Base-by-base conservation (phyloP, 257 asterid species). In the Salvia hispanica region DNA sequence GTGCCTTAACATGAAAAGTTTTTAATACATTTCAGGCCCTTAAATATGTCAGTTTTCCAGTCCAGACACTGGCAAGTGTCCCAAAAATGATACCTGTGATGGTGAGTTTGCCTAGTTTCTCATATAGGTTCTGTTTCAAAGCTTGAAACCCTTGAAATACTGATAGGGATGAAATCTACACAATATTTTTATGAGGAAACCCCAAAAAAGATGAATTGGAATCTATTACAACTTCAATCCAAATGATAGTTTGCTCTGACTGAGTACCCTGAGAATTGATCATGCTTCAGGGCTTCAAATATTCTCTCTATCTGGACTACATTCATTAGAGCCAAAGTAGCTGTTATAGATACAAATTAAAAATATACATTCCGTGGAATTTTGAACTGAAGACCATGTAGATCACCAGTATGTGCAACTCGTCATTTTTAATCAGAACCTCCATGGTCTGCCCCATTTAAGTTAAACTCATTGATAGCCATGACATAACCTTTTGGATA, bases 31-130 rank as follows among this genome's bases (percentile, higher is more conserved):
- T 79, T 72, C 96, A 94, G 99, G 99, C 99, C 74, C 97, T 94
- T 70, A 94, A 94, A 77, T 94, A 94, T 67, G 97, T 94, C 71
- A 91, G 97, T 77, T 94, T 94, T 82, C 99, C 99, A 5, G 82
- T 94, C 73, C 99, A 94, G 84, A 94, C 96, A 3, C 86, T 94
- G 60, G 97, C 97, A 94, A 94, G 90, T 91, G 97, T 82, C 97
- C 97, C 67, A 94, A 94, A n/a, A 78, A 94, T 94, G 96, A 91
- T 94, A 71, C 99, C 97, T 73, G 97, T 94, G 31, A 88, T 94
- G 99, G 99, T 94, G 76, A 83, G 99, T 83, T 55, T 57, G 71
- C 40, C 40, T 55, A 37, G n/a, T 58, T 51, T 50, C 61, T 76
- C 42, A 6, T 62, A 46, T 47, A 50, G 72, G 57, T 55, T 21